Percentiles rank a stretch among this genome's conserved stretches.
Conservation (phyloP, 352 stramenopile species). For the Nothophytophthora sp. region DNA sequence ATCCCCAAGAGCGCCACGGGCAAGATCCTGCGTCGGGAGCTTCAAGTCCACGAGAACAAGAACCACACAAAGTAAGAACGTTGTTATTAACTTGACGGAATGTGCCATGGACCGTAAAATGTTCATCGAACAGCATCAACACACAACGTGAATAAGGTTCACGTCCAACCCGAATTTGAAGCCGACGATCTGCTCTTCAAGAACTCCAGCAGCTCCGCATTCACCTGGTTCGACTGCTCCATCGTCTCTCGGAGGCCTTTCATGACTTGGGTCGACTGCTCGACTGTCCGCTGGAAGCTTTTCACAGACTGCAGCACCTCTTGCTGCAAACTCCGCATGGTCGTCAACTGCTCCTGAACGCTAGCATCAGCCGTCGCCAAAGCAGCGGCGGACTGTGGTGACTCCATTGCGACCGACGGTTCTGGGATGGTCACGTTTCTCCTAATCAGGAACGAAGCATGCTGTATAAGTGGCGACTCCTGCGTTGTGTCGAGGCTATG, state of each 20-base stretch:
- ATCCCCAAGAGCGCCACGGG: constrained; percentile 90
- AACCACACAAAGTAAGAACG: constrained; percentile 19
- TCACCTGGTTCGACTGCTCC: constrained; percentile 30
- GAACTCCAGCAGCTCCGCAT: constrained; percentile 24
- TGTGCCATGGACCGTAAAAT: no score
- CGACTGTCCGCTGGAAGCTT: constrained; percentile 25
- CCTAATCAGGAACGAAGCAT: no score
- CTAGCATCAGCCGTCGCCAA: not conserved
- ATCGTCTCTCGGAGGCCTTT: constrained; percentile 17
- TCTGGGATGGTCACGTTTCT: no score
- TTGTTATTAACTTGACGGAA: constrained; percentile 5
- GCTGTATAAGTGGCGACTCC: not conserved
- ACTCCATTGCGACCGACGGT: constrained; percentile 2
- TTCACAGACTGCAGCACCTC: constrained; percentile 25
- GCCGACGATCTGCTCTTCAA: constrained; percentile 11
- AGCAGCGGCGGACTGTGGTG: not conserved
- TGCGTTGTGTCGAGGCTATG: not conserved
- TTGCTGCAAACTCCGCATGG: constrained; percentile 18
- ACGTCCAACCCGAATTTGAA: not conserved
- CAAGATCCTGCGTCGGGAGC: constrained; percentile 90
- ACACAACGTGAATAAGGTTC: not conserved
- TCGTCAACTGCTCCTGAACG: constrained; percentile 13
- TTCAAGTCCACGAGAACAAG: constrained; percentile 53
- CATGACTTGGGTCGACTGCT: constrained; percentile 29
- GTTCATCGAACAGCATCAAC: no score